Base-by-base conservation (phyloP, 2,329 filamentous ascomycete genomes). In the Seiridium cupressi region DNA sequence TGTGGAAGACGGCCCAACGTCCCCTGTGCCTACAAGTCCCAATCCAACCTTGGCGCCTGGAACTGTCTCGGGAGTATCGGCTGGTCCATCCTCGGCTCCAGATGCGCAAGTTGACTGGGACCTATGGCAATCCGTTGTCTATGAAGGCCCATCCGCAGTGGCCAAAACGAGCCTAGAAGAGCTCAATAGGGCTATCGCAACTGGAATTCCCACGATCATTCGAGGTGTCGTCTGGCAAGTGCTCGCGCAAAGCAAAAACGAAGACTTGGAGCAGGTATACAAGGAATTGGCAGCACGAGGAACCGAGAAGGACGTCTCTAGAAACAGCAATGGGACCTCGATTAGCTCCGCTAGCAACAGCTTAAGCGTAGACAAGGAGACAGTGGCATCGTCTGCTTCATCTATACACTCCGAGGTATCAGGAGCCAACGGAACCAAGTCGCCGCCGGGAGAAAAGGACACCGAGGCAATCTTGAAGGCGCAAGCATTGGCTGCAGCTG, bases 151-250 rank as follows among this genome's bases (percentile, higher is more conserved):
- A 13, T 87, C 92, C 35, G 94, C 92, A 8, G 90, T 98, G 55
- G 90, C 92, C 9, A 87, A 92, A 61, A 93, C 92, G 3, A 97
- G 93, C 70, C 84, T 94, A 0, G 92, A 96, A 68, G 93, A 97
- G 72, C 79, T 99, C 60, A 97, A 94, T 71, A 87, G 84, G 65
- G 93, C 95, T 31, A 97, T 99, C 67, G 91, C 94, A 55, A 91
- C 89, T 44, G 95, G 95, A 38, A 99, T 99, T 60, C 95, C 95
- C 1, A 93, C 89, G 66, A 94, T 93, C 3, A 97, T 99, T 63
- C 89, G 95, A 61, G 96, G 95, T n/a, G 95, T 99, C 2, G 93
- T 99, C 55, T 99, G 95, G 95, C 95, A 99, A 76, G 94, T 98
- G 6, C 79, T 99, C 63, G 93, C 95, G 3, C 92, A 97, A 71